Base-by-base conservation (phyloP, 805 yeast genomes). In the Metschnikowia continentalis region DNA sequence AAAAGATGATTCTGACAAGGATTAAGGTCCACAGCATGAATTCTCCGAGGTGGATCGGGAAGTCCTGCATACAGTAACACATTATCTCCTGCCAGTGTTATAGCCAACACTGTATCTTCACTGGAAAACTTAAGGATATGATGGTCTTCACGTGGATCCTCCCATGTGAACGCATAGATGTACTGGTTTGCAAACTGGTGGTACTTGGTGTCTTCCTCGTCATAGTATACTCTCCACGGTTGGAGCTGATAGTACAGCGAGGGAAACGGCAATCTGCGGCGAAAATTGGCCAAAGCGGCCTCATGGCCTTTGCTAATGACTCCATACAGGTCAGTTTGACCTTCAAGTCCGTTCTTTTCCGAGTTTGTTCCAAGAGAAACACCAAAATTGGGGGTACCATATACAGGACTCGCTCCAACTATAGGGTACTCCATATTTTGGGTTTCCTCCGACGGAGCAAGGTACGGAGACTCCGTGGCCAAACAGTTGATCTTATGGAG, bases 121-220 rank as follows among this genome's bases (percentile, higher is more conserved):
- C 81, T 68, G 32, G 75, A 71, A 60, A 88, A 72, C 41, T 82
- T 77, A 58, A 88, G 74, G 50, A 88, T 84, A 46, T 76, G 76
- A 53, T 81, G 79, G 70, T 88, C 96, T 69, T 86, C 94, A 50
- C 86, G 77, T 32, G 95, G 95, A 63, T 88, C 96, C 68, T 88
- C 96, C 96, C 96, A 88, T 6, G 95, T 88, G 68, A 88, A 88
- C 4, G 95, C 91, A 63, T 88, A 88, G 53, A 88, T 88, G 66
- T 86, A 88, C 69, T 88, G 90, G 62, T 86, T 78, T 52, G 79
- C 81, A 72, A 88, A 88, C 66, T 86, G 90, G 46, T 77, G 79
- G 63, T 84, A 84, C 57, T 78, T 78, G 6, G 85, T 82, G 61
- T 80, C 80, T 56, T 82, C 65, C 61, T 86, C 92, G 65, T 88